Percentiles rank a stretch among this genome's conserved stretches.
Conservation (phyloP, 148 eudicot genomes). For the Cornus kousa region DNA sequence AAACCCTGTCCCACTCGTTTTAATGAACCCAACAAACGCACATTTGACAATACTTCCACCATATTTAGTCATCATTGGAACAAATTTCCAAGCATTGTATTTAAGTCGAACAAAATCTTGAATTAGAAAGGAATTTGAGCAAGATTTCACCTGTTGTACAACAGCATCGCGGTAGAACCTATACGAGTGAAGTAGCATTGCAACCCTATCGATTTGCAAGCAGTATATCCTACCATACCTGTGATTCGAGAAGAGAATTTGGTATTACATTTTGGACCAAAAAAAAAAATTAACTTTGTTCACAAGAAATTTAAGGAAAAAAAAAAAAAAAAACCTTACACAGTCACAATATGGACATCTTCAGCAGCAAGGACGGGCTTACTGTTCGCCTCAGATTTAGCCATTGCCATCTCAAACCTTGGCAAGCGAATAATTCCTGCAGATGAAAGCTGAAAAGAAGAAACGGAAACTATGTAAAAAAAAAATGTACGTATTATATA, state of each 20-base stretch:
- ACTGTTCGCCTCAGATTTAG: slow-evolving; percentile 72
- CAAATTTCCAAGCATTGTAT: background rate
- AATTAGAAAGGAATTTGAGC: background rate
- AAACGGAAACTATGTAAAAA: slow-evolving; percentile 6
- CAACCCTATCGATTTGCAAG: slow-evolving; percentile 90
- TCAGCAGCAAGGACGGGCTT: slow-evolving; percentile 83
- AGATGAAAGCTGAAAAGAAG: slow-evolving; percentile 68
- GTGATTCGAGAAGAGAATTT: slow-evolving; percentile 25
- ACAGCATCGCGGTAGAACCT: slow-evolving; percentile 98
- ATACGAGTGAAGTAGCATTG: slow-evolving; percentile 89
- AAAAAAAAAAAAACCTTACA: slow-evolving; percentile 48
- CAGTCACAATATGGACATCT: slow-evolving; percentile 80
- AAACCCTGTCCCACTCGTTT: no score
- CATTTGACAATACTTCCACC: no score
- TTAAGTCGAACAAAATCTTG: background rate
- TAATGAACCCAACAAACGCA: no score
- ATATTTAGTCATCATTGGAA: no score
- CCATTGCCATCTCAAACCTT: slow-evolving; percentile 90
- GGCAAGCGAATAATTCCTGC: slow-evolving; percentile 87
- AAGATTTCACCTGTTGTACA: slow-evolving; percentile 74
- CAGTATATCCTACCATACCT: slow-evolving; percentile 99
- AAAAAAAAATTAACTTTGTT: background rate
- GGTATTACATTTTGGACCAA: slow-evolving; percentile 5
- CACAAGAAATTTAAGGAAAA: background rate
- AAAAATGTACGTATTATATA: no score